Conservation (phyloP, 306 rosid species). For the Quercus bicolor region DNA sequence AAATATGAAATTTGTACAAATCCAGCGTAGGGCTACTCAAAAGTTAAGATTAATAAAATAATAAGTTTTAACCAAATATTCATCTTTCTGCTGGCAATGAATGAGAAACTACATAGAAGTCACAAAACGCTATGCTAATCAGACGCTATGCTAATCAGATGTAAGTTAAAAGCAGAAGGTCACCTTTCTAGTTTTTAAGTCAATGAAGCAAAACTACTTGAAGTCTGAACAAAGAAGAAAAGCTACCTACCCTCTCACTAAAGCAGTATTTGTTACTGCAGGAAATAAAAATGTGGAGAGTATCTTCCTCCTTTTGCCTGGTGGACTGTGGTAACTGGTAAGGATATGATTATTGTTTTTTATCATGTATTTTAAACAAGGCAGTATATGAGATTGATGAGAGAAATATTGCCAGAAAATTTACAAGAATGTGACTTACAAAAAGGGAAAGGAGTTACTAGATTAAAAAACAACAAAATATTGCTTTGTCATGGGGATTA, state of each 20-base stretch:
- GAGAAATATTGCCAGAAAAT: not conserved
- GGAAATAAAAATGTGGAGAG: no score
- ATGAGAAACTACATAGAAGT: not conserved
- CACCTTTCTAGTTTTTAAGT: no score
- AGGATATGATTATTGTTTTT: not conserved
- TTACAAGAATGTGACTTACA: not conserved
- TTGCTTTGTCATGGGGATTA: no score
- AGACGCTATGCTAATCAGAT: not conserved
- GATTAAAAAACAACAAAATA: no score
- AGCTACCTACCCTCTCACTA: not conserved
- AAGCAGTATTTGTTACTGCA: no score
- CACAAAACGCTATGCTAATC: not conserved
- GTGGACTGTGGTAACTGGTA: not conserved
- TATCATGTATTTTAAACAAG: not conserved
- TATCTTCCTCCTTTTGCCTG: no score
- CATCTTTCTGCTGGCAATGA: not conserved
- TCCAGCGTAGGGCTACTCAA: not conserved
- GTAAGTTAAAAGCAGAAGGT: not conserved
- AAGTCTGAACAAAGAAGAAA: not conserved
- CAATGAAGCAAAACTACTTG: not conserved
- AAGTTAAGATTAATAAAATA: not conserved
- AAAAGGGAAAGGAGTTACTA: not conserved
- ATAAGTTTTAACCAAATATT: not conserved
- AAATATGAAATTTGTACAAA: not conserved
- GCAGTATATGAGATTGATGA: not conserved